Conservation (phyloP, 2,329 filamentous ascomycete species). For the Nigrospora osmanthi region DNA sequence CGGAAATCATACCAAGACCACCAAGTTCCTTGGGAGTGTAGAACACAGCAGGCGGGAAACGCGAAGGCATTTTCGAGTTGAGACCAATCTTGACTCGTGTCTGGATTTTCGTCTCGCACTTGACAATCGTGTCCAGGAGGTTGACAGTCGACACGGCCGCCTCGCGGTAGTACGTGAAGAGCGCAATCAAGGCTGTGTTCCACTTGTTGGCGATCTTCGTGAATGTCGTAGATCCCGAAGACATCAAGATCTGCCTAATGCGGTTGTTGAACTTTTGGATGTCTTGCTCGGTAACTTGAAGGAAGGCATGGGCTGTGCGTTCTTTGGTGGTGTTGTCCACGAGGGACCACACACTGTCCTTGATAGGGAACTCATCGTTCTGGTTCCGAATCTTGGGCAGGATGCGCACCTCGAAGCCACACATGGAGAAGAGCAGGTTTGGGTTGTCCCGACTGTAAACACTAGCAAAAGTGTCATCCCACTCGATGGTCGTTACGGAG, state of each 20-base stretch:
- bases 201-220: constrained; percentile 99
- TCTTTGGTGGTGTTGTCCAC: constrained; percentile 97
- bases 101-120: constrained; percentile 99
- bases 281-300: constrained; percentile 96
- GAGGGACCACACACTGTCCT: constrained; percentile 96
- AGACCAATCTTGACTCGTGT: constrained; percentile 97
- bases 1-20: constrained; percentile 97
- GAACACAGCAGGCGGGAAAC: constrained; percentile 96
- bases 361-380: constrained; percentile 93
- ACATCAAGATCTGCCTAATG: constrained; percentile 98
- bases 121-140: constrained; percentile 93
- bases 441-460: constrained; percentile 98
- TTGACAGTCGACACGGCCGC: constrained; percentile 93
- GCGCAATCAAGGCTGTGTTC: constrained; percentile 94
- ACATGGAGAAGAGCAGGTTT: constrained; percentile 96
- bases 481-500: constrained; percentile 94
- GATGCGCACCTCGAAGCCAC: constrained; percentile 93
- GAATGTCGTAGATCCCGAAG: constrained; percentile 97
- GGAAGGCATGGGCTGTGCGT: constrained; percentile 91
- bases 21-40: constrained; percentile 98
- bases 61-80: constrained; percentile 98
- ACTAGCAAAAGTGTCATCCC: constrained; percentile 97
- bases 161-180: constrained; percentile 98
- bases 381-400: constrained; percentile 90
- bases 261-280: constrained; percentile 99